Conservation (phyloP, 805 yeast genomes). For the Cyberlindnera bimundalis region DNA sequence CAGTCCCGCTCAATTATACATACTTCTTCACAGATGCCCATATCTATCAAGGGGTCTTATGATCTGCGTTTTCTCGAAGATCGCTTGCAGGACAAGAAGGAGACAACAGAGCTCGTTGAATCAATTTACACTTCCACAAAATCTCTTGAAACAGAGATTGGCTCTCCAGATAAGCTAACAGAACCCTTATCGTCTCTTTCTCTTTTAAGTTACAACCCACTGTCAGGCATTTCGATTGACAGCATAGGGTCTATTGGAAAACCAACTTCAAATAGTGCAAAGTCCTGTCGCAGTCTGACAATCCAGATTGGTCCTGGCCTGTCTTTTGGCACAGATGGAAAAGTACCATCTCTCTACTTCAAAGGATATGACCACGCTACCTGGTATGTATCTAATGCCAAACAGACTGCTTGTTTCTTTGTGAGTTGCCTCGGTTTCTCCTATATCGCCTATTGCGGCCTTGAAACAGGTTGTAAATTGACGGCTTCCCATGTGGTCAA, state of each 20-base stretch:
- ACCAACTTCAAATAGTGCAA: too few species aligned
- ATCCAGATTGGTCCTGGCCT: slow-evolving; percentile 5
- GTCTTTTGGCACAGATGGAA: not conserved
- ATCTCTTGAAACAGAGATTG: not conserved
- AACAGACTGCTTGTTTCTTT: slow-evolving; percentile 54
- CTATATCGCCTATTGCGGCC: slow-evolving; percentile 58
- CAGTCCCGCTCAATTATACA: not conserved
- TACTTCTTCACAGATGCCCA: not conserved
- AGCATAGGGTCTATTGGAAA: not conserved
- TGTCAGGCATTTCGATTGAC: not conserved
- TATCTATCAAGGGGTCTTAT: not conserved
- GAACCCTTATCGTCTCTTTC: not conserved
- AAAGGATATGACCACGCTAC: slow-evolving; percentile 62
- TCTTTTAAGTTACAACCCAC: not conserved
- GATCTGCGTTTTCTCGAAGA: not conserved
- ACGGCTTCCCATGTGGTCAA: slow-evolving; percentile 57
- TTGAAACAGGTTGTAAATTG: slow-evolving; percentile 62
- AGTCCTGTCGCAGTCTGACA: slow-evolving; percentile 5
- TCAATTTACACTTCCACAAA: not conserved
- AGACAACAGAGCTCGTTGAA: not conserved
- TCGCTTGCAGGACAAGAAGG: slow-evolving; percentile 5
- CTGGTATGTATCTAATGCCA: slow-evolving; percentile 72
- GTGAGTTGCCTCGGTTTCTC: slow-evolving; percentile 58
- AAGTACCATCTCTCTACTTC: slow-evolving; percentile 11
- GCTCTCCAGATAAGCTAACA: not conserved